Conservation (phyloP, 108 stramenopile genomes). For the Pseudonitzschia multiseries region DNA sequence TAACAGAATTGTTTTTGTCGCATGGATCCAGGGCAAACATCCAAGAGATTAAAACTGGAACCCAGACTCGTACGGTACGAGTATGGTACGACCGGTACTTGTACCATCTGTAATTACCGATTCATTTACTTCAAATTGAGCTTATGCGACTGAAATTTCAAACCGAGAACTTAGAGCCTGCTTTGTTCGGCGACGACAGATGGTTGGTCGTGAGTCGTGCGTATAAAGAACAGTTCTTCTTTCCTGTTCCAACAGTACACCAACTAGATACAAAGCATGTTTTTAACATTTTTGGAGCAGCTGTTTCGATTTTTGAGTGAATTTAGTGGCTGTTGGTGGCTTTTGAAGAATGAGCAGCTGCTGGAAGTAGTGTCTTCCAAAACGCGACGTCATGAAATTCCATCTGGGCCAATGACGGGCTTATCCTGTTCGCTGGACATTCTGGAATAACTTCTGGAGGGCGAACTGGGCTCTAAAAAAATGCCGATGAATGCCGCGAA, state of each 20-base stretch:
- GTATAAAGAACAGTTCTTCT: neutral
- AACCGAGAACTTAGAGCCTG: neutral
- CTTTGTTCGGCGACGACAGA: neutral
- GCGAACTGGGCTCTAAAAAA: neutral
- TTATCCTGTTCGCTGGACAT: neutral
- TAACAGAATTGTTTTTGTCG: too few relatives aligned
- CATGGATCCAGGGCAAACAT: too few relatives aligned
- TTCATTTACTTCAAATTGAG: too few relatives aligned
- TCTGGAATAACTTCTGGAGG: neutral
- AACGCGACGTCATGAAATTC: conserved; percentile 12
- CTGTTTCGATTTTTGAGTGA: neutral
- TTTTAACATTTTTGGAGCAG: neutral
- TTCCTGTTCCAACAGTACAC: neutral
- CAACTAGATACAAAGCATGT: neutral
- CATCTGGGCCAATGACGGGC: neutral
- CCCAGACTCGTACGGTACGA: too few relatives aligned
- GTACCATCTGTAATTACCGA: too few relatives aligned
- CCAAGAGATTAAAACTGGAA: too few relatives aligned
- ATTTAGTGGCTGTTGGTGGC: neutral
- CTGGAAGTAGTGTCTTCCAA: conserved; percentile 8
- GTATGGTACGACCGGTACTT: too few relatives aligned
- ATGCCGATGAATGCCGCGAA: neutral
- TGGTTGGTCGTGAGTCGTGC: conserved; percentile 9
- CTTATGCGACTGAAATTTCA: neutral
- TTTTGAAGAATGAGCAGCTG: conserved; percentile 6